phyloP scores from a whole-genome alignment of 1,139 yeast species.

The Zygosaccharomyces pseudobailii region DNA sequence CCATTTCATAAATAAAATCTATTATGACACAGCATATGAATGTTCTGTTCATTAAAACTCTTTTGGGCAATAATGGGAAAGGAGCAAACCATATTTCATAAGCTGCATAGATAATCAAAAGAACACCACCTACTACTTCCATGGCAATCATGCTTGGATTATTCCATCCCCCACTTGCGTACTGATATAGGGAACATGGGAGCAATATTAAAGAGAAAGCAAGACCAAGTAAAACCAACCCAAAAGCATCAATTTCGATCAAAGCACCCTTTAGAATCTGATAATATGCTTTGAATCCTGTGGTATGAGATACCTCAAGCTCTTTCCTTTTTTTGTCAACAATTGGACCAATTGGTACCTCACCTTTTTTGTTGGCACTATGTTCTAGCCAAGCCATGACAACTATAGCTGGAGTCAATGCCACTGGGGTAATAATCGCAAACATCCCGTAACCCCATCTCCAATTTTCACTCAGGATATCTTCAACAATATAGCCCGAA shows the following conservation, averaged over 20 bases:
- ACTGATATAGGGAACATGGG: conserved; percentile 36
- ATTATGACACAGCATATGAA: conserved; percentile 33
- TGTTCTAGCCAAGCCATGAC: conserved; percentile 33
- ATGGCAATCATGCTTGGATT: conserved; percentile 40
- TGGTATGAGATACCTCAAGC: conserved; percentile 6
- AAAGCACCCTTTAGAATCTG: conserved; percentile 14
- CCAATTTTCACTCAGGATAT: conserved; percentile 34
- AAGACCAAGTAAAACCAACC: conserved; percentile 36
- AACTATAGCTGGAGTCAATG: conserved; percentile 32
- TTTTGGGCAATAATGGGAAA: conserved; percentile 37
- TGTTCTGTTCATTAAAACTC: conserved; percentile 36
- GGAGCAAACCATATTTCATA: conserved; percentile 35
- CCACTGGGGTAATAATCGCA: conserved; percentile 37
- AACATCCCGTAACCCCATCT: conserved; percentile 43
- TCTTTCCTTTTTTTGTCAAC: conserved; percentile 15
- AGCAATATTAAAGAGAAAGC: conserved; percentile 37
- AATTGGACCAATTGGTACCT: conserved; percentile 15
- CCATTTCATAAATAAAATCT: conserved; percentile 33
- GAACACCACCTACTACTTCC: conserved; percentile 37
- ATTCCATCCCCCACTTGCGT: conserved; percentile 34
- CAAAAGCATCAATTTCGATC: conserved; percentile 37
- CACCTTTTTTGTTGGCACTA: conserved; percentile 25
- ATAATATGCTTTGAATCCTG: conserved; percentile 8
- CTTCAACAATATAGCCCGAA: conserved; percentile 35
- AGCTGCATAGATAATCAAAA: conserved; percentile 30